Evolutionary conservation across 768 basidiomycete species (phyloP), one percentile per base, ranked within the genome.

Genomic region (Erythrobasidium yunnanense): DNA sequence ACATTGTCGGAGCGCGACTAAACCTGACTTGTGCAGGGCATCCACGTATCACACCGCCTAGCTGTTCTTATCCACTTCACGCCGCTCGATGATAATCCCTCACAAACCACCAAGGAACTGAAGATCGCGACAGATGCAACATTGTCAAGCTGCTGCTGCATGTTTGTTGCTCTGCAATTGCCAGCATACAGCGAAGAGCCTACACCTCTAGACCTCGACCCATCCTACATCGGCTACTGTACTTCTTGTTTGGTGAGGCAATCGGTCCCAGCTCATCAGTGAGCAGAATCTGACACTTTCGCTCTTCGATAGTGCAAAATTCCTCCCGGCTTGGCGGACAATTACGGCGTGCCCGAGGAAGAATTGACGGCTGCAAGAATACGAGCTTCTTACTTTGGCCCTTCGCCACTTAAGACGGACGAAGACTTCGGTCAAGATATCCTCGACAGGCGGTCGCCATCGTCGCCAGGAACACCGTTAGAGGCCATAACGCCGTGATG

Each of bases 111-210:
- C 11, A 63, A 51, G 27, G 60, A 63, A 27, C 18, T 63, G 4
- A 63, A 51, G 30, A 63, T 63, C 49, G 49, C 45, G 20, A 63
- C 49, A 2, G 60, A 49, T 15, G 60, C 60, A 4, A 63, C 30
- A 18, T 25, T 63, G 5, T 49, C 60, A 17, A 34, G 32, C 5
- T 63, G 60, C 22, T 63, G 60, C 46, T 63, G 60, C 42, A 29
- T 63, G 47, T 27, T 63, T 22, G 45, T 29, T 23, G 46, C 46
- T 15, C 45, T 63, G 2, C 60, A 63, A 51, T 34, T 63, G 17
- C 60, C 60, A 27, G n/a, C 46, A 51, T 63, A 63, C 46, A 25
- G 47, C n/a, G 22, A 17, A 2, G 2, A 29, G 30, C 60, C 60
- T 8, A 23, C 23, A 4, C 11, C 13, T 7, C 32, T 50, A 2